Evolutionary conservation across 2,329 filamentous ascomycete species (phyloP).

Genomic region (Exophiala alcalophila): DNA sequence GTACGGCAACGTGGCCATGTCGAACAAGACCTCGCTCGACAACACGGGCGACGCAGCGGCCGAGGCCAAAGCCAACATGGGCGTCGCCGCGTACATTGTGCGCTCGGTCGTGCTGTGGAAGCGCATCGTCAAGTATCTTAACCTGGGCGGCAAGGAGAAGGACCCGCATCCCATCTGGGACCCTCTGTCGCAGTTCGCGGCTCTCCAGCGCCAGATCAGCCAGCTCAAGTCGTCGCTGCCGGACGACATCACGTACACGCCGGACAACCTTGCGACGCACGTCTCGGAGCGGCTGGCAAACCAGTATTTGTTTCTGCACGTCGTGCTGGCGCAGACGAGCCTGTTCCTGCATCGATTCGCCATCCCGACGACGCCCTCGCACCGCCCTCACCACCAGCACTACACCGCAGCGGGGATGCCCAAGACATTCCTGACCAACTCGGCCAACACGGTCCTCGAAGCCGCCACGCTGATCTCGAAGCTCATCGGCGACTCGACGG

Average conservation of each 20-base stretch:
- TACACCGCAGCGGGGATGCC: conserved; percentile 63
- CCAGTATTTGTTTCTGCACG: conserved; percentile 89
- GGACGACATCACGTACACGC: conserved; percentile 66
- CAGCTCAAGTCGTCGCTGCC: conserved; percentile 69
- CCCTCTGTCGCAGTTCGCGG: conserved; percentile 70
- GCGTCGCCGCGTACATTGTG: conserved; percentile 86
- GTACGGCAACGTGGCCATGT: conserved; percentile 64
- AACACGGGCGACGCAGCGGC: conserved; percentile 11
- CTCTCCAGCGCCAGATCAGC: conserved; percentile 67
- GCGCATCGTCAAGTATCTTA: conserved; percentile 81
- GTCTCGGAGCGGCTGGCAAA: conserved; percentile 81
- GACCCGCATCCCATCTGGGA: conserved; percentile 80
- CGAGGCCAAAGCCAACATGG: conserved; percentile 72
- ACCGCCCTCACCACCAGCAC: conserved; percentile 38
- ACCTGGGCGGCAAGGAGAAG: conserved; percentile 78
- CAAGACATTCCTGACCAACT: conserved; percentile 71
- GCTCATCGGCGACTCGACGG: conserved; percentile 74
- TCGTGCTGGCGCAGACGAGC: conserved; percentile 82
- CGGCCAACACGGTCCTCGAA: conserved; percentile 71
- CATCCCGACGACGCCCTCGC: conserved; percentile 64
- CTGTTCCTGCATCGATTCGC: conserved; percentile 89
- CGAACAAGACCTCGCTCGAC: conserved; percentile 61
- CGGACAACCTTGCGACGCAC: conserved; percentile 80
- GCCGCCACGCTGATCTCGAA: conserved; percentile 85
- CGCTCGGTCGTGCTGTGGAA: conserved; percentile 86